Percentiles rank a stretch among this genome's conserved stretches.
phyloP scores from a whole-genome alignment of 352 stramenopile species.

The Saprolegnia parasitica region DNA sequence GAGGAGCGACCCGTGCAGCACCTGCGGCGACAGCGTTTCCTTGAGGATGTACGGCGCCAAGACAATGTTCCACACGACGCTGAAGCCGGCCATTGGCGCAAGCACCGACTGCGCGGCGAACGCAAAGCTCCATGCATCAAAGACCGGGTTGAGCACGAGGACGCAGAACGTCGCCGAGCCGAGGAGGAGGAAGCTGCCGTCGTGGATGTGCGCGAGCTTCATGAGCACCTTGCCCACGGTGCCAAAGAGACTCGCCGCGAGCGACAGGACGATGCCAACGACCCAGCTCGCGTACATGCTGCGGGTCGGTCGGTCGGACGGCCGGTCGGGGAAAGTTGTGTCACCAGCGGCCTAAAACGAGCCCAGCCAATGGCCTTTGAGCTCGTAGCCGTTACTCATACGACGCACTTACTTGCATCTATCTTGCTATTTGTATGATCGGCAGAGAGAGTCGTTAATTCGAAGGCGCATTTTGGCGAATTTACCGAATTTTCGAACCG shows the following conservation, averaged over 20 bases:
- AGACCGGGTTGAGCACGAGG: conserved; percentile 79
- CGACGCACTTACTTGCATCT: neutral
- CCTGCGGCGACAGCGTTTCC: conserved; percentile 68
- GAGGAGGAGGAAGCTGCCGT: conserved; percentile 53
- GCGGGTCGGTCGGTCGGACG: no score
- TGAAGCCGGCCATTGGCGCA: conserved; percentile 81
- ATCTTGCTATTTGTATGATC: neutral
- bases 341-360: neutral
- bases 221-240: conserved; percentile 84
- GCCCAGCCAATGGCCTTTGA: conserved; percentile 6
- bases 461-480: neutral
- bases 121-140: conserved; percentile 82
- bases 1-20: conserved; percentile 63
- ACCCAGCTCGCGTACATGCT: conserved; percentile 42
- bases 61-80: conserved; percentile 85
- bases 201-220: conserved; percentile 71
- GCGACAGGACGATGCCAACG: conserved; percentile 69
- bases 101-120: conserved; percentile 84
- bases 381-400: conserved; percentile 6
- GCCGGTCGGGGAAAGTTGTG: conserved; percentile 1
- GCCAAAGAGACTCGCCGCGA: conserved; percentile 77
- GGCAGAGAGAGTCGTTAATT: neutral
- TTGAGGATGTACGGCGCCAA: conserved; percentile 75
- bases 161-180: conserved; percentile 64
- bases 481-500: no score